Evolutionary conservation across 371 early-diverging fungal species (phyloP), one percentile per base, ranked within the genome.

Genomic region (Haplosporangium sp.): DNA sequence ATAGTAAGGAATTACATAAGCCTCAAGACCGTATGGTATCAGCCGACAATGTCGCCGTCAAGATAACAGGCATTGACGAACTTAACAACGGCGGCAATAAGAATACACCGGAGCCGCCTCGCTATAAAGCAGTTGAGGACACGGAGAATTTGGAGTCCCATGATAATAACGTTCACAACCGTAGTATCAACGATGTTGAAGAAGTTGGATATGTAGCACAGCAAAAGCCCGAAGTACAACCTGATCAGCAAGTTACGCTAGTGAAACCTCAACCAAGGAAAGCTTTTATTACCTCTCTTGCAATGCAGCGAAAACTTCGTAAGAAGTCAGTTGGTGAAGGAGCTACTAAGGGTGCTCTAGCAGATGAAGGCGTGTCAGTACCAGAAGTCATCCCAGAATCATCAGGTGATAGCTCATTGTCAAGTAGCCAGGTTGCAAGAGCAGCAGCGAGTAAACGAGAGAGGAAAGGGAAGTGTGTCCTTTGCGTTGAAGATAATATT

Each of bases 401-500:
- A 39, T 40, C 65, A 34, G 62, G 61, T 38, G 61, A 72, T 34
- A 68, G 60, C 37, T 61, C 66, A 17, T 74, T 68, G 0, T 70
- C 67, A 42, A 70, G 79, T 35, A 67, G 60, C 44, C 63, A 65
- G 3, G 67, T 74, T 5, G 71, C 79, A 11, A 65, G 79, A 45
- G 73, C 78, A 9, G 67, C 79, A n/a, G 71, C 74, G 7, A 71
- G 74, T 11, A 78, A 78, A 34, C 74, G 74, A 1, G 79, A 78
- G 52, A 69, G 79, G 5, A 69, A 39, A 60, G 79, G 79, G 17
- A 78, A 70, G 64, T 74, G 74, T 35, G 58, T 78, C 17, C 71
- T 78, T 7, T 78, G 79, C 55, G 79, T 78, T 13, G 79, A 78
- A 55, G 79, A 78, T 48, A 78, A 78, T 38, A 71, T 74, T 15